These are phyloP conservation scores for Chytriomyces hyalinus DNA, from an alignment of 192 early-diverging fungal species.

Conservation along the genomic window DNA sequence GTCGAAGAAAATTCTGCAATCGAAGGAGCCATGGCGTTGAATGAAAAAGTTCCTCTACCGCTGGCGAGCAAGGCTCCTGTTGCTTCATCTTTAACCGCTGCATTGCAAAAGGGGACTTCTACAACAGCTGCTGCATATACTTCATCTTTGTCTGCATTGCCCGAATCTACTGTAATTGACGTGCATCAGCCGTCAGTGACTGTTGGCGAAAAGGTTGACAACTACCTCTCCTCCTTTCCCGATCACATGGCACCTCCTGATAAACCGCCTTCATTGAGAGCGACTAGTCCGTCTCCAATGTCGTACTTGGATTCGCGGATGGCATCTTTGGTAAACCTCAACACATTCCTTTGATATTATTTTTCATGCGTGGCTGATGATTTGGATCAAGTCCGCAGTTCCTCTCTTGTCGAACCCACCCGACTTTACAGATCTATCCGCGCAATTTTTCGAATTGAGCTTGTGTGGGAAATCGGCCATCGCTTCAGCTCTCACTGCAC, in stretches of 20 bases:
- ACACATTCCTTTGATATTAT: neutral
- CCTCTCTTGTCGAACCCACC: conserved; percentile 14
- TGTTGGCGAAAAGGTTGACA: conserved; percentile 53
- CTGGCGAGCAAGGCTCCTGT: neutral
- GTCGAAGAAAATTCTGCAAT: neutral
- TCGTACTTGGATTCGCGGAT: conserved; percentile 30
- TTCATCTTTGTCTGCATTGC: neutral
- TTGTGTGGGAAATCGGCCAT: conserved; percentile 53
- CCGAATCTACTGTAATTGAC: neutral
- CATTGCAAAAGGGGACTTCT: neutral
- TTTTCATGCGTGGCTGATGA: neutral
- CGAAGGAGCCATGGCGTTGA: neutral
- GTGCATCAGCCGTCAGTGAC: conserved; percentile 2
- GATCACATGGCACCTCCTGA: conserved; percentile 33
- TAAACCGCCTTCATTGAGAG: conserved; percentile 22
- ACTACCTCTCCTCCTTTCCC: conserved; percentile 49
- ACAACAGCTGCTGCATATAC: neutral
- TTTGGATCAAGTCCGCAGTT: neutral
- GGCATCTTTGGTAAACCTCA: no score
- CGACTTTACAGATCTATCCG: conserved; percentile 48
- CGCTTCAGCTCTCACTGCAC: neutral
- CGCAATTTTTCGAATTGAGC: conserved; percentile 56
- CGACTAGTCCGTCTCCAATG: conserved; percentile 14
- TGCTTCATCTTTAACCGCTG: conserved; percentile 4
- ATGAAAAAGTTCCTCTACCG: conserved; percentile 1